Base-by-base conservation (phyloP, 2,329 filamentous ascomycete genomes). In the Cladosporium austrohemisphaericum region DNA sequence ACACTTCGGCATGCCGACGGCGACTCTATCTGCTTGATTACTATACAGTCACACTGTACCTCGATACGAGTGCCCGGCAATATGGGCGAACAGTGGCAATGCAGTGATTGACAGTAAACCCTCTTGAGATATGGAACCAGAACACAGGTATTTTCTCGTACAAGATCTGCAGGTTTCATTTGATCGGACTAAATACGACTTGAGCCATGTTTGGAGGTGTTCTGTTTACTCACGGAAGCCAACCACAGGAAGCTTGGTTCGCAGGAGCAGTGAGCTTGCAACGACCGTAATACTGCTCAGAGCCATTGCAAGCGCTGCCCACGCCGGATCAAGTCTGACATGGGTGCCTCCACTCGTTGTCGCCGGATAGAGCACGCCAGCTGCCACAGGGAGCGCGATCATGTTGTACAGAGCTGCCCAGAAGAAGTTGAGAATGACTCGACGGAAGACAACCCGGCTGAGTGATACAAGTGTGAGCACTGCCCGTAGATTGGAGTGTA, bases 271-370 rank as follows among this genome's bases (percentile, higher is more conserved):
- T 71, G 86, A 92, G 65, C 89, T 95, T 63, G 81, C 71, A 43
- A 96, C 86, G 37, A 97, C 91, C 62, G 87, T 93, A 57, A 96
- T 84, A 67, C 86, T 92, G 68, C 90, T 95, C 66, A 91, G 68
- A 20, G 92, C 92, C 92, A 96, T 97, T 1, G 91, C 91, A 65
- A 95, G 69, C 57, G 84, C 85, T 4, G 91, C 92, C 91, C 91
- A 96, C 1, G 87, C 86, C 0, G 86, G 86, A 65, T 88, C 84
- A 38, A 91, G 69, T 52, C 79, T 72, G 16, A 89, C 68, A 63
- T 86, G 85, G 23, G 49, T 26, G n/a, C 57, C 60, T 32, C 65
- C 64, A 19, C 70, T 70, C 8, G 64, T 72, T 10, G 18, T 22
- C 26, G 82, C 71, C 0, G 82, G 79, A 66, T 87, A 94, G 51